Evolutionary conservation across 768 basidiomycete species (phyloP), one percentile per base, ranked within the genome.

Genomic region (Suillus luteus): DNA sequence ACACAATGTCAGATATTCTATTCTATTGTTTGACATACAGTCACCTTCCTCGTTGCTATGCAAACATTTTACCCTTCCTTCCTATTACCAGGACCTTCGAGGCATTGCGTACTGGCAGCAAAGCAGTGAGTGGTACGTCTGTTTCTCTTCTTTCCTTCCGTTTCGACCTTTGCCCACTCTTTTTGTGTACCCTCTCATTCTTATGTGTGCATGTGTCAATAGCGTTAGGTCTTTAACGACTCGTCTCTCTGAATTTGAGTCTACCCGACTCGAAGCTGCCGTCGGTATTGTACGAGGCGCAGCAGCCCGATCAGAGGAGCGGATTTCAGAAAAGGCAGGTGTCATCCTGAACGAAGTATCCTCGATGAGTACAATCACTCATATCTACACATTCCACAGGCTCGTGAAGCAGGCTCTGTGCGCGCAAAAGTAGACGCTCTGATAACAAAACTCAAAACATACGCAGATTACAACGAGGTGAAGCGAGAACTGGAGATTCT

Each of bases 401-500:
- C 57, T 41, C 40, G 57, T 5, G 57, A 58, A 58, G 40, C 40
- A 27, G 57, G 41, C 24, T 31, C 10, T 41, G 57, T 40, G 19
- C 57, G 40, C 7, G 57, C 17, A 41, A 95, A 97, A 76, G 79
- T 90, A 5, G 89, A 90, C 17, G 82, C 82, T 55, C 80, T 96
- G 2, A 88, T 84, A 72, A 76, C 79, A 40, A 88, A 87, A 67
- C 78, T 99, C 43, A 87, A 85, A 69, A 86, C 85, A 67, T 92
- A 90, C 65, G 75, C 75, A 17, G 95, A 99, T 75, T 99, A 99
- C 70, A 96, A 99, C 70, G 96, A 99, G 78, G 88, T 99, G 72
- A 99, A 99, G 79, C 89, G 97, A 33, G 97, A 99, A 74, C 83
- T 99, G 35, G 95, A 95, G 72, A 99, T 99, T 67, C 93, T 99